Base-by-base conservation (phyloP, 1,284 basidiomycete species). In the Rhodotorula sp. region DNA sequence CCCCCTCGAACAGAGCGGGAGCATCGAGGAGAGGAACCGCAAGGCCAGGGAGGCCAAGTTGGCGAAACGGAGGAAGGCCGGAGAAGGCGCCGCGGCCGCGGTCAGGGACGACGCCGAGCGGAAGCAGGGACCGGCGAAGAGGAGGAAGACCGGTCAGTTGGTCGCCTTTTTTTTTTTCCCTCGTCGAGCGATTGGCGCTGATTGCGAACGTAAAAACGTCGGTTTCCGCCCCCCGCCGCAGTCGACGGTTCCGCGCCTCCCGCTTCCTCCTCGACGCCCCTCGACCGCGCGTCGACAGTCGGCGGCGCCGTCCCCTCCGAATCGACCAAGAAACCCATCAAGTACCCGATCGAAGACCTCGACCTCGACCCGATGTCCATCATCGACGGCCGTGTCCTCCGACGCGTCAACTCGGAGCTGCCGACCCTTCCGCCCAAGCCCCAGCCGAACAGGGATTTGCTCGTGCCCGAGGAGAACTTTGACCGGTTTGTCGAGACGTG, bases 401-500 rank as follows among this genome's bases (percentile, higher is more conserved):
- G 91, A 77, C 89, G 89, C 4, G 89, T 87, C 6, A 87, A 89
- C 82, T 91, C 94, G 78, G 83, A 94, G 54, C 88, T 94, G 2
- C 76, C 72, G n/a, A 57, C 76, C 1, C 65, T 77, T 22, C 75
- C 76, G 24, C 50, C 69, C n/a, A 75, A 76, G 72, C 94, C 94
- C 26, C 77, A 85, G 50, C 87, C 89, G 81, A 74, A 80, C 79
- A 60, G 83, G 81, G 78, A 81, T 26, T 81, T 97, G 58, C 92
- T 92, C 0, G 85, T 89, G 54, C 84, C 84, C 28, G 82, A 84
- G 6, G 86, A 86, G 15, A 83, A 86, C 11, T 94, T 96, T 74
- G 94, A 96, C 78, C 83, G 85, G 26, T 92, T 97, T 80, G 81
- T 98, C 56, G 88, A 90, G 85, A 83, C 87, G 26, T 99, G 94